A percentile compares a stretch with the other conserved stretches of the same genome.
Conservation (phyloP, 2,329 filamentous ascomycete genomes). For the Fusarium sp. region DNA sequence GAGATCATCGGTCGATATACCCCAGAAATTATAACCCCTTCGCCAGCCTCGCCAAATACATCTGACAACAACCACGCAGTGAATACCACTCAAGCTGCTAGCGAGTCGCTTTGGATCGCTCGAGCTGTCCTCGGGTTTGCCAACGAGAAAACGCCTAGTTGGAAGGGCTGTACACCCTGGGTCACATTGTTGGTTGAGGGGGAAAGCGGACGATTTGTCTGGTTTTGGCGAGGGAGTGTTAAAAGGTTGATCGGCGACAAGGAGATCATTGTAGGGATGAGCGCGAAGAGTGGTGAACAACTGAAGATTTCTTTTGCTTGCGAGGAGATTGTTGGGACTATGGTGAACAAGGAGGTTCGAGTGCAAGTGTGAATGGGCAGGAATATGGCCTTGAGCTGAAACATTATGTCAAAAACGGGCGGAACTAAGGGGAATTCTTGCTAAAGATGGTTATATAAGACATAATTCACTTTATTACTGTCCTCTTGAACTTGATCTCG, state of each 20-base stretch:
- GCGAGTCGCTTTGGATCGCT: constrained; percentile 56
- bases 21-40: neutral
- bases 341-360: constrained; percentile 49
- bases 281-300: constrained; percentile 66
- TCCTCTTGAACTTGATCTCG: neutral
- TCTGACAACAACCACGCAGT: neutral
- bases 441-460: constrained; percentile 1
- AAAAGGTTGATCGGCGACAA: constrained; percentile 72
- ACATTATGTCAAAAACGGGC: neutral
- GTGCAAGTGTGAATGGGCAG: constrained; percentile 18
- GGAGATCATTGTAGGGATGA: constrained; percentile 65
- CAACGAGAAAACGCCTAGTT: constrained; percentile 73
- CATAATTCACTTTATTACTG: neutral
- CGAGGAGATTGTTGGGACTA: constrained; percentile 81
- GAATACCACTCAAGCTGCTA: neutral
- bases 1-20: constrained; percentile 48
- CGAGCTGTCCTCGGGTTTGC: constrained; percentile 76
- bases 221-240: constrained; percentile 75
- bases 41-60: neutral
- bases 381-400: neutral
- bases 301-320: constrained; percentile 80
- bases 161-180: constrained; percentile 73
- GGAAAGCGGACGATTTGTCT: constrained; percentile 63
- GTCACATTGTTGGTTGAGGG: constrained; percentile 81
- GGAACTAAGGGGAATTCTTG: constrained; percentile 1